Percentiles rank a stretch among this genome's conserved stretches.
Conservation (phyloP, 306 rosid species). For the Quercus cerris region DNA sequence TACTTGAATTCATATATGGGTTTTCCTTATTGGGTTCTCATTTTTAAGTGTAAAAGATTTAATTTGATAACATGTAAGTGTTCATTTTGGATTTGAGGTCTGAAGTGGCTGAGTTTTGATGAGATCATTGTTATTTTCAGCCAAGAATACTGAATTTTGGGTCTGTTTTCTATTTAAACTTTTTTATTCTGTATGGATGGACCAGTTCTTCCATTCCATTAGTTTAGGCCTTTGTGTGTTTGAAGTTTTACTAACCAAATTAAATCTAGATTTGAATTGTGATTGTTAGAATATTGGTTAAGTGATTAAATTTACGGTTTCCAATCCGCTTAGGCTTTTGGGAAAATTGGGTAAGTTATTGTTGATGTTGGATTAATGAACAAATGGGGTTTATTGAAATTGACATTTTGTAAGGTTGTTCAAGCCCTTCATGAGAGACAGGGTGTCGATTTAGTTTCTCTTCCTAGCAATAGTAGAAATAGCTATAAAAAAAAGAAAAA, state of each 20-base stretch:
- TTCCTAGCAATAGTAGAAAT: too few relatives aligned
- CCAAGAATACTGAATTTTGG: too few relatives aligned
- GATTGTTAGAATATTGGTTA: neutral
- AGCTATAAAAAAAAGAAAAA: too few relatives aligned
- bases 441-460: neutral
- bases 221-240: neutral
- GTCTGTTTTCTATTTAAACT: neutral
- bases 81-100: too few relatives aligned
- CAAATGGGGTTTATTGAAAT: neutral
- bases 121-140: too few relatives aligned
- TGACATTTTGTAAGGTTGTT: neutral
- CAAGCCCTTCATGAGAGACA: neutral
- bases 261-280: neutral
- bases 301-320: too few relatives aligned
- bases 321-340: too few relatives aligned
- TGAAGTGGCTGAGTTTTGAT: too few relatives aligned
- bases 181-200: neutral
- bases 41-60: too few relatives aligned
- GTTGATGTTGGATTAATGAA: neutral
- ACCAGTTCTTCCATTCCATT: neutral
- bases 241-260: neutral
- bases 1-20: neutral
- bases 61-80: too few relatives aligned
- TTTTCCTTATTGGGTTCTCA: neutral
- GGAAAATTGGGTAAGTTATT: too few relatives aligned